phyloP scores from a whole-genome alignment of 2,329 filamentous ascomycete species.

The Xylaria sp. region DNA sequence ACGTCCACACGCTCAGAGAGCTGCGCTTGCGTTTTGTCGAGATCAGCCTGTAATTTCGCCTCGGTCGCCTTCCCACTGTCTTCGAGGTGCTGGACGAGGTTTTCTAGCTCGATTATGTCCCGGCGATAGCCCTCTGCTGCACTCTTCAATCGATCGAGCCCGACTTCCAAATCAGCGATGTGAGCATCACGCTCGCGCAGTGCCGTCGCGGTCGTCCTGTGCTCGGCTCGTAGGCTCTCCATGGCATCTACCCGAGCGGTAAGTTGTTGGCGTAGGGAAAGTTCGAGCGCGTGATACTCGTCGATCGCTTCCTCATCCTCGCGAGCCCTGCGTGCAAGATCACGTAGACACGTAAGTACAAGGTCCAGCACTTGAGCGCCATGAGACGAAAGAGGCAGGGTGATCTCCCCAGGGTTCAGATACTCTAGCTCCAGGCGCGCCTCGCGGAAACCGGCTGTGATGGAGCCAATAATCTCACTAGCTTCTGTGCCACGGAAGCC shows the following conservation, averaged over 20 bases:
- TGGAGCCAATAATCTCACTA: conserved; percentile 58
- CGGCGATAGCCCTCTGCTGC: conserved; percentile 63
- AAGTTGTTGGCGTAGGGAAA: conserved; percentile 66
- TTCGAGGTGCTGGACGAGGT: conserved; percentile 61
- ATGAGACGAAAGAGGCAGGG: conserved; percentile 61
- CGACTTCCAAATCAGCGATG: conserved; percentile 60
- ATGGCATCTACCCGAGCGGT: conserved; percentile 62
- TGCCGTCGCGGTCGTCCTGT: conserved; percentile 47
- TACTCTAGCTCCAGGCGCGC: conserved; percentile 71
- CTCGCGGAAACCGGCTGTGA: conserved; percentile 62
- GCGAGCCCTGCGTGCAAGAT: conserved; percentile 57
- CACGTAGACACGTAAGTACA: conserved; percentile 60
- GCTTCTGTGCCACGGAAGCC: conserved; percentile 63
- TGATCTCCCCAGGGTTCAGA: conserved; percentile 67
- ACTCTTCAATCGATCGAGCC: conserved; percentile 60
- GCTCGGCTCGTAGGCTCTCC: conserved; percentile 58
- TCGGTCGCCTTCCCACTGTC: conserved; percentile 48
- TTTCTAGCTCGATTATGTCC: conserved; percentile 65
- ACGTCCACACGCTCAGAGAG: conserved; percentile 47
- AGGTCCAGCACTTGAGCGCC: conserved; percentile 67
- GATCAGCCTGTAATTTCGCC: conserved; percentile 49
- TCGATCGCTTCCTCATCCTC: conserved; percentile 66
- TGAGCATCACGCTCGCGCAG: conserved; percentile 53
- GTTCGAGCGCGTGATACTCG: conserved; percentile 67
- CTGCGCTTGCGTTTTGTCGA: conserved; percentile 49